Evolutionary conservation across 306 rosid species (phyloP).

Genomic region (Quercus gilva): DNA sequence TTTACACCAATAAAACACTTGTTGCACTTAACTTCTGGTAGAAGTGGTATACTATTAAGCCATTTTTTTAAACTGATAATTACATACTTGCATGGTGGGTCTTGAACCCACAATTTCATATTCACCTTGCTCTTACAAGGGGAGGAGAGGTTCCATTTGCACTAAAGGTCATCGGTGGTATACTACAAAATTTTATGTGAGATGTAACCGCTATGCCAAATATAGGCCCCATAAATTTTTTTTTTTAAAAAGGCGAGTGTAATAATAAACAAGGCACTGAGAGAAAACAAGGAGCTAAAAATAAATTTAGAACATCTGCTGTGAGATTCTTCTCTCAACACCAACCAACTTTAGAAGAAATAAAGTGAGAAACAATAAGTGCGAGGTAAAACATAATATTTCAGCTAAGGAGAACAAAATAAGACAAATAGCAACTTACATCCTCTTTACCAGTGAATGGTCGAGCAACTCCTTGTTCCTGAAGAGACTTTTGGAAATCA

Average conservation of each 20-base stretch:
- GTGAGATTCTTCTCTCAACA: not conserved
- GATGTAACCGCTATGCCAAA: no score
- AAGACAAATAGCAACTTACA: conserved; percentile 50
- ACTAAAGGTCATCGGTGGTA: no score
- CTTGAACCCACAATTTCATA: no score
- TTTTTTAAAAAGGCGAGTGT: no score
- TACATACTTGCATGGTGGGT: no score
- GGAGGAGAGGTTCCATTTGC: no score
- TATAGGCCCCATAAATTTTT: no score
- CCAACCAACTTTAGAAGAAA: not conserved
- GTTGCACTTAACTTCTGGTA: not conserved
- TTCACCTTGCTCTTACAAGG: no score
- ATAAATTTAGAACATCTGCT: not conserved
- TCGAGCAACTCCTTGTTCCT: conserved; percentile 62
- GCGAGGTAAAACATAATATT: not conserved
- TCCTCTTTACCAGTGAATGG: conserved; percentile 75
- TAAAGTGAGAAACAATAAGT: not conserved
- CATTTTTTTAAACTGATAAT: no score
- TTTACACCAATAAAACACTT: not conserved
- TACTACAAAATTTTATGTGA: no score
- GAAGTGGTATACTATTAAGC: no score
- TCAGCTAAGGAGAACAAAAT: not conserved
- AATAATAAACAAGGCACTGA: not conserved
- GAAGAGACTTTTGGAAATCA: conserved; percentile 71
- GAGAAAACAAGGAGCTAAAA: not conserved